A percentile compares a stretch with the other conserved stretches of the same genome.
Evolutionary conservation across 2,329 filamentous ascomycete genomes (phyloP).

Genomic region (Clarireedia sp.): DNA sequence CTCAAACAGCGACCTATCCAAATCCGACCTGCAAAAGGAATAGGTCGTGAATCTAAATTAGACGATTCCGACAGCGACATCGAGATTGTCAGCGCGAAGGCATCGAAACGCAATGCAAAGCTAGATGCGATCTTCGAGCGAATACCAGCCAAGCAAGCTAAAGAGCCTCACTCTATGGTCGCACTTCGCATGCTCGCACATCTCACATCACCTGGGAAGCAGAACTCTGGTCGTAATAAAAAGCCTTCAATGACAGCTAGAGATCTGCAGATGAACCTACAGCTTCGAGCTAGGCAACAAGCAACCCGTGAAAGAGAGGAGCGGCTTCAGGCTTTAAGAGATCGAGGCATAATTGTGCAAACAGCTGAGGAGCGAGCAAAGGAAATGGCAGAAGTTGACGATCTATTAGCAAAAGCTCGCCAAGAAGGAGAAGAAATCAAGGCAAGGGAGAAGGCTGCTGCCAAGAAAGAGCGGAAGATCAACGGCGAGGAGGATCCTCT

Average conservation of each 20-base stretch:
- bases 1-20: constrained; percentile 30
- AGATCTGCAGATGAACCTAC: constrained; percentile 61
- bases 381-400: constrained; percentile 76
- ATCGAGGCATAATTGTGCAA: constrained; percentile 73
- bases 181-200: constrained; percentile 69
- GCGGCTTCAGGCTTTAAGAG: constrained; percentile 66
- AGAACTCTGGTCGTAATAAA: constrained; percentile 35
- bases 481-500: constrained; percentile 35
- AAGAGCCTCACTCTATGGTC: constrained; percentile 56
- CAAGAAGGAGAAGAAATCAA: constrained; percentile 73
- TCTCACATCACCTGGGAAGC: constrained; percentile 54
- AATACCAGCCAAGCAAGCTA: constrained; percentile 52
- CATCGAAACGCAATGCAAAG: constrained; percentile 36
- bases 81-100: constrained; percentile 30
- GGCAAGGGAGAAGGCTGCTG: constrained; percentile 65
- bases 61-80: constrained; percentile 40
- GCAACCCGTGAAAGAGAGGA: constrained; percentile 70
- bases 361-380: constrained; percentile 80
- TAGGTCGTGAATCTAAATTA: constrained; percentile 29
- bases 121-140: constrained; percentile 62
- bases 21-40: constrained; percentile 33
- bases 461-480: constrained; percentile 52
- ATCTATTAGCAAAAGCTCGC: constrained; percentile 77
- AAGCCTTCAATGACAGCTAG: constrained; percentile 55
- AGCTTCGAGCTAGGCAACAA: constrained; percentile 69